Evolutionary conservation across 768 basidiomycete species (phyloP).

Genomic region (Tremella mesenterica): DNA sequence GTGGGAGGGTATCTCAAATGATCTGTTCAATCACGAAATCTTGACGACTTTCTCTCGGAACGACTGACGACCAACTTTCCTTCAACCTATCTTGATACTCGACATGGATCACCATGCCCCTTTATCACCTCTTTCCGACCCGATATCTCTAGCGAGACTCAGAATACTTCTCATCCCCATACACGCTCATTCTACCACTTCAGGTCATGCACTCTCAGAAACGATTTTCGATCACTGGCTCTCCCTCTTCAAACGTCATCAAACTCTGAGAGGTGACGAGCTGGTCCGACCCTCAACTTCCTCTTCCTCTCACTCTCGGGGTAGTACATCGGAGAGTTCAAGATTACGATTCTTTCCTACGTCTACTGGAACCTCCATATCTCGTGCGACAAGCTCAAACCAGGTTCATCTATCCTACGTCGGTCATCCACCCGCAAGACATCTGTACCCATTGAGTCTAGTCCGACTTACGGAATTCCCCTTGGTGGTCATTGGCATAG

Average conservation of each 20-base stretch:
- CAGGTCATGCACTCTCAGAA: conserved; percentile 57
- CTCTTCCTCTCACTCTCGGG: neutral
- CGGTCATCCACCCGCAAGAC: conserved; percentile 62
- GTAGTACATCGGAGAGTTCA: conserved; percentile 5
- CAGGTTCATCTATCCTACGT: conserved; percentile 71
- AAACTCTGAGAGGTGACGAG: conserved; percentile 58
- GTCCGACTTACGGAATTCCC: conserved; percentile 62
- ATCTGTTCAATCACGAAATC: too few species aligned
- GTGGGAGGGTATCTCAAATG: too few species aligned
- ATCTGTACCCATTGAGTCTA: conserved; percentile 61
- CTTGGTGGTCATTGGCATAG: conserved; percentile 76
- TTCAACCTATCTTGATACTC: neutral
- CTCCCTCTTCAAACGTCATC: conserved; percentile 69
- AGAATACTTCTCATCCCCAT: conserved; percentile 79
- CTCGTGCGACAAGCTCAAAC: conserved; percentile 53
- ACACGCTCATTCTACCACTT: conserved; percentile 2
- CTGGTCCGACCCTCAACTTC: conserved; percentile 18
- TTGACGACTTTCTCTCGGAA: too few species aligned
- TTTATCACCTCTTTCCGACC: conserved; percentile 32
- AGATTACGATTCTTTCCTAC: conserved; percentile 67
- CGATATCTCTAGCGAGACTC: conserved; percentile 66
- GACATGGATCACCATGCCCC: conserved; percentile 10
- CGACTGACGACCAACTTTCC: too few species aligned
- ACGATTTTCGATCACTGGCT: conserved; percentile 67
- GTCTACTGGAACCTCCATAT: conserved; percentile 50